Conservation (phyloP, 371 early-diverging fungal species). For the Mucor saturninus region DNA sequence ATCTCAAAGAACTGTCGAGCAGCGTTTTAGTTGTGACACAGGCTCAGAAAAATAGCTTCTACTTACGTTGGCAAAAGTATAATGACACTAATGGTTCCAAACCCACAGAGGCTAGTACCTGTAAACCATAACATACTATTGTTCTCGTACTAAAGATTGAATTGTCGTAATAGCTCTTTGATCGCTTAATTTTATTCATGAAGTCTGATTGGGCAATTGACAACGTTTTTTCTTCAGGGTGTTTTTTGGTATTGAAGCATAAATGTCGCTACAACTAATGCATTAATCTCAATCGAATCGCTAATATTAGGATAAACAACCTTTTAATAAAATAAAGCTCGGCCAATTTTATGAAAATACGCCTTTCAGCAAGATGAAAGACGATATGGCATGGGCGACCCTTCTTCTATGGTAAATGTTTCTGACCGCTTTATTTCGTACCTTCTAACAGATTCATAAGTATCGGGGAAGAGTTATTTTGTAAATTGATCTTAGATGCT, state of each 20-base stretch:
- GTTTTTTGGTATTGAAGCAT: neutral
- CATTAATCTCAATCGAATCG: neutral
- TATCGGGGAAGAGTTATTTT: constrained; percentile 6
- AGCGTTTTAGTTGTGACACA: too few relatives aligned
- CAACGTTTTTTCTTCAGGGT: neutral
- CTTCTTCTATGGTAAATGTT: constrained; percentile 10
- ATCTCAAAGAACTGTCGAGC: too few relatives aligned
- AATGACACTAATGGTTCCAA: too few relatives aligned
- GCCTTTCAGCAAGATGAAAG: neutral
- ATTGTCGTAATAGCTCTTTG: neutral
- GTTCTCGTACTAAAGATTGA: too few relatives aligned
- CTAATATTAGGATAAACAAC: too few relatives aligned
- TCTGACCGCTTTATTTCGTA: neutral
- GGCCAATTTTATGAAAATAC: neutral
- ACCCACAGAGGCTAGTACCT: too few relatives aligned
- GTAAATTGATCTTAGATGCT: constrained; percentile 10
- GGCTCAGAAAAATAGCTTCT: too few relatives aligned
- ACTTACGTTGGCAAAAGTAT: too few relatives aligned
- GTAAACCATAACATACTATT: too few relatives aligned
- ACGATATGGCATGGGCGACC: constrained; percentile 3
- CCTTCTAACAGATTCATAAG: neutral
- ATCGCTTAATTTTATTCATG: neutral
- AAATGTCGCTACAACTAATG: neutral
- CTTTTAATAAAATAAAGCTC: too few relatives aligned
- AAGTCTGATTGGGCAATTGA: neutral